Evolutionary conservation across 768 basidiomycete species (phyloP), one percentile per base, ranked within the genome.

Genomic region (Mycena rebaudengoi): DNA sequence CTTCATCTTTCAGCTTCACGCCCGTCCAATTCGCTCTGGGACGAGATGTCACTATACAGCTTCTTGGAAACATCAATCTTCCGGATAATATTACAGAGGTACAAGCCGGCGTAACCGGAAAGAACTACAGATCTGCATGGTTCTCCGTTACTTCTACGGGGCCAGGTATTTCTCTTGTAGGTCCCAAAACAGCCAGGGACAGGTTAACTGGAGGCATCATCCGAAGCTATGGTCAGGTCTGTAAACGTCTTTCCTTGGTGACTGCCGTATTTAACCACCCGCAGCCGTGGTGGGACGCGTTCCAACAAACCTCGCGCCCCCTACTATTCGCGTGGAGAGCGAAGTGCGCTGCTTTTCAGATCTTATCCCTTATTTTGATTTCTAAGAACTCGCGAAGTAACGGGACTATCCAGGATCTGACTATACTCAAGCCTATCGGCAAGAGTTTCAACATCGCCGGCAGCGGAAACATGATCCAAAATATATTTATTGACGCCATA

Each of bases 371-470:
- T 7, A 29, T 3, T 10, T 26, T 37, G 20, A 21, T 16, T 5
- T n/a, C 11, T n/a, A 50, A n/a, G n/a, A n/a, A 1, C 1, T n/a
- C 11, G 4, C 21, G n/a, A 35, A 67, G 65, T 28, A 67, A 67
- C 40, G 61, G 65, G n/a, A 62, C 46, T 23, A 63, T 67, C 51
- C 45, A 46, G 20, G 35, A 50, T 41, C 37, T 67, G 14, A 67
- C 61, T 7, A 63, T 67, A 39, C 58, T 55, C 61, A 67, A 67
- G 28, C 65, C 65, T 29, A 63, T 67, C 21, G 65, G 65, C 10
- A 67, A 67, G 25, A 67, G 65, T 33, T 67, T 67, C 56, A 67
- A 67, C 28, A 45, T 67, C 35, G 65, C 65, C 7, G 65, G 65
- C 10, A 67, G 30, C 20, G 65, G 65, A 25, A 67, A 67, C 21